Evolutionary conservation across 2,329 filamentous ascomycete species (phyloP).

Genomic region (Xylaria polymorpha): DNA sequence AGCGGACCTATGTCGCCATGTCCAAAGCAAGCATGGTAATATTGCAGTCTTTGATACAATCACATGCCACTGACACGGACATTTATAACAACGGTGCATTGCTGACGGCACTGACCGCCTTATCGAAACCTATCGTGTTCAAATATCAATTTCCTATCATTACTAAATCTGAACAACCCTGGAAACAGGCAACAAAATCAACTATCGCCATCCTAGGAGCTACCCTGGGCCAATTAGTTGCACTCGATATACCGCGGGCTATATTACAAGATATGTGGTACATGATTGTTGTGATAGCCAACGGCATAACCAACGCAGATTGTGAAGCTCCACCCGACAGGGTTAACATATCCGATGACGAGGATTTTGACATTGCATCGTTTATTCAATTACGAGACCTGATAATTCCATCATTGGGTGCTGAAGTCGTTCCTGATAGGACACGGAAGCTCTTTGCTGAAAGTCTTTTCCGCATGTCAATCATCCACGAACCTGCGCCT

Average conservation of each 20-base stretch:
- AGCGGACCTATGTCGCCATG: conserved; percentile 88
- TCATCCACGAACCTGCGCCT: conserved; percentile 75
- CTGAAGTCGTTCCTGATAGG: conserved; percentile 70
- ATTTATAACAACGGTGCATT: conserved; percentile 78
- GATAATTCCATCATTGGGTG: conserved; percentile 79
- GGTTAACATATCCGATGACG: conserved; percentile 71
- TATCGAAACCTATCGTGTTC: conserved; percentile 76
- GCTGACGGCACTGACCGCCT: conserved; percentile 70
- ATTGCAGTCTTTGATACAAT: conserved; percentile 69
- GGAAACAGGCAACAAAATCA: conserved; percentile 82
- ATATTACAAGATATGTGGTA: conserved; percentile 74
- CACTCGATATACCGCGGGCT: conserved; percentile 57
- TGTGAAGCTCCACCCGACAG: conserved; percentile 60
- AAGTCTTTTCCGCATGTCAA: conserved; percentile 82
- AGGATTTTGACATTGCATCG: conserved; percentile 82
- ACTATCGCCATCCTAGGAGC: conserved; percentile 75
- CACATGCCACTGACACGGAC: conserved; percentile 70
- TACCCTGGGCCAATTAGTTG: conserved; percentile 70
- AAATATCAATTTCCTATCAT: conserved; percentile 84
- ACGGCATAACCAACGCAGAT: conserved; percentile 76
- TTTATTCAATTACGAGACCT: conserved; percentile 77
- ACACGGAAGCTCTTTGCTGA: conserved; percentile 77
- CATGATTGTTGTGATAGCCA: conserved; percentile 71
- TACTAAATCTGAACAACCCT: conserved; percentile 77
- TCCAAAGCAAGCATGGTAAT: conserved; percentile 84